Percentiles rank a stretch among this genome's conserved stretches.
Conservation (phyloP, 805 yeast genomes). For the Nakazawaea populi region DNA sequence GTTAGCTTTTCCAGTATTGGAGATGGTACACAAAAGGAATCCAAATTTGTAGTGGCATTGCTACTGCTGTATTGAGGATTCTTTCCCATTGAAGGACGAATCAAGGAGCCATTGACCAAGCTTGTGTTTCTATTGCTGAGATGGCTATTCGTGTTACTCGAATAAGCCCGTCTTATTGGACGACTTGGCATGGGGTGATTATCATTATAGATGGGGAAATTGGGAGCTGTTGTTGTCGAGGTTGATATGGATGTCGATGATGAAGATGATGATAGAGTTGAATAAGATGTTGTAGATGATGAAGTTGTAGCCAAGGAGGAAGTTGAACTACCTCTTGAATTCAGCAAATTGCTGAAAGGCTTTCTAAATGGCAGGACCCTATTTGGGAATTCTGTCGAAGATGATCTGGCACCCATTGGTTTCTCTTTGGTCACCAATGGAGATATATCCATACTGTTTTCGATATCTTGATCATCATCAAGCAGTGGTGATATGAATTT, state of each 20-base stretch:
- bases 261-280: slow-evolving; percentile 1
- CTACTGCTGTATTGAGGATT: no score
- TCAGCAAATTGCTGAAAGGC: background rate
- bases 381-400: background rate
- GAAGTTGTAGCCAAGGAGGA: slow-evolving; percentile 2
- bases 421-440: slow-evolving; percentile 11
- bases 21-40: slow-evolving; percentile 20
- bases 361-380: slow-evolving; percentile 3
- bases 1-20: slow-evolving; percentile 17
- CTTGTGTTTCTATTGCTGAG: slow-evolving; percentile 9
- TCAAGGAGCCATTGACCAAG: slow-evolving; percentile 7
- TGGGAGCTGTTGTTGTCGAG: background rate
- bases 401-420: background rate
- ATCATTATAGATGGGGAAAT: slow-evolving; percentile 1
- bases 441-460: slow-evolving; percentile 23
- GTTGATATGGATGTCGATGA: background rate
- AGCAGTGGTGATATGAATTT: background rate
- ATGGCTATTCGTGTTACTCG: slow-evolving; percentile 6
- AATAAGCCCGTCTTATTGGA: slow-evolving; percentile 4
- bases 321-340: slow-evolving; percentile 5
- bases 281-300: background rate
- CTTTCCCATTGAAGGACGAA: slow-evolving; percentile 3
- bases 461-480: slow-evolving; percentile 10
- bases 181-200: background rate
- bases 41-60: slow-evolving; percentile 8